phyloP scores from a whole-genome alignment of 805 yeast genomes.

The Suhomyces vadensis region DNA sequence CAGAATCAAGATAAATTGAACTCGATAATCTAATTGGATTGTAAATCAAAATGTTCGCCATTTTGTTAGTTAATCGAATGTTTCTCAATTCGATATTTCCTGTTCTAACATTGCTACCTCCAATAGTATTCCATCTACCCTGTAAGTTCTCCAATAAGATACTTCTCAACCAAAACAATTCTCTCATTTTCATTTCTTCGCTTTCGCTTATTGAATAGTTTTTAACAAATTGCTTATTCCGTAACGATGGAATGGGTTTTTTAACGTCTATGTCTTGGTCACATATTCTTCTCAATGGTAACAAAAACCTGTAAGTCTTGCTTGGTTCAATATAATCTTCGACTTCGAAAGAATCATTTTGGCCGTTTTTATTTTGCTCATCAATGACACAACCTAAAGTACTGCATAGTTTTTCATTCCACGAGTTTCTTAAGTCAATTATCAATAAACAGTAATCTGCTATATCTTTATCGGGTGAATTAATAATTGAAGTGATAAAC shows the following conservation, averaged over 20 bases:
- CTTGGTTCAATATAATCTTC: constrained; percentile 30
- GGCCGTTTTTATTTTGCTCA: too few species aligned
- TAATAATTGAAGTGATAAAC: constrained; percentile 26
- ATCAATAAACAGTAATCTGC: constrained; percentile 63
- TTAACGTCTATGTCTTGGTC: constrained; percentile 43
- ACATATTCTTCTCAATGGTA: constrained; percentile 66
- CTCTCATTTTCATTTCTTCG: constrained; percentile 57
- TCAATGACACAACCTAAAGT: constrained; percentile 34
- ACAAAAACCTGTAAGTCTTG: constrained; percentile 52
- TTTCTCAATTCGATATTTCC: constrained; percentile 71
- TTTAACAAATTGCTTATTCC: constrained; percentile 68
- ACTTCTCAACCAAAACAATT: constrained; percentile 81
- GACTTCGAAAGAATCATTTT: constrained; percentile 26
- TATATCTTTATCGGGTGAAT: constrained; percentile 25
- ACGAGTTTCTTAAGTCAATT: constrained; percentile 78
- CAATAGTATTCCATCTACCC: constrained; percentile 62
- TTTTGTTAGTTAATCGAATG: constrained; percentile 58
- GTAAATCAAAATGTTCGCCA: constrained; percentile 56
- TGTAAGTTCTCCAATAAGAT: constrained; percentile 55
- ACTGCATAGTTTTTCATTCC: constrained; percentile 55
- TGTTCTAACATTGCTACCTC: constrained; percentile 23
- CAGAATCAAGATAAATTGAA: constrained; percentile 14
- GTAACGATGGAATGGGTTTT: constrained; percentile 65
- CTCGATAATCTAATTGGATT: constrained; percentile 14
- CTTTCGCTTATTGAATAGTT: constrained; percentile 54